Percentiles rank a stretch among this genome's conserved stretches.
phyloP scores from a whole-genome alignment of 2,329 filamentous ascomycete species.

The Scedosporium dehoogii region DNA sequence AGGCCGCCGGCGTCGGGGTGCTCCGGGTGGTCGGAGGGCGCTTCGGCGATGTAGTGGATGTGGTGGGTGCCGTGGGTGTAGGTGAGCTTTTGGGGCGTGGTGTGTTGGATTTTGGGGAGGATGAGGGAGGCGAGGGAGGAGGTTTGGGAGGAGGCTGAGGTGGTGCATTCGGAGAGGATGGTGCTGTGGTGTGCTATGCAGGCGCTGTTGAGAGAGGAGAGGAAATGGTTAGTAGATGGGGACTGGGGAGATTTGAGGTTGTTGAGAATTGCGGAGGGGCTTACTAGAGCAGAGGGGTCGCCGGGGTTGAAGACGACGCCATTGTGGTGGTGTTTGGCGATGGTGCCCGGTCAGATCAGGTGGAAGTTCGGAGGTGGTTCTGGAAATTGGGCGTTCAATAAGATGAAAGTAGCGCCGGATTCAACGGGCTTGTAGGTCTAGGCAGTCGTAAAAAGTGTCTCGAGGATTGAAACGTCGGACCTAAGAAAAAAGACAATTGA shows the following conservation, averaged over 20 bases:
- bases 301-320: conserved; percentile 60
- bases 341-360: not conserved
- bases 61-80: conserved; percentile 87
- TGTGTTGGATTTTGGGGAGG: conserved; percentile 87
- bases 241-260: too few relatives aligned
- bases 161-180: conserved; percentile 87
- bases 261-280: conserved; percentile 17
- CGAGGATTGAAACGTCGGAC: not conserved
- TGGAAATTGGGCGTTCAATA: not conserved
- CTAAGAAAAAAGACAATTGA: not conserved
- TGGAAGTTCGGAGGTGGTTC: not conserved
- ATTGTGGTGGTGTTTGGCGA: conserved; percentile 28
- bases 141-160: conserved; percentile 71
- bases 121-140: conserved; percentile 86
- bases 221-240: not conserved
- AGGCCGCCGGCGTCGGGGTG: conserved; percentile 64
- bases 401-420: not conserved
- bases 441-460: not conserved
- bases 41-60: conserved; percentile 91
- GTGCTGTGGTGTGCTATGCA: conserved; percentile 92
- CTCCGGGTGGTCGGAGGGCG: conserved; percentile 54
- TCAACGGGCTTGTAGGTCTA: not conserved
- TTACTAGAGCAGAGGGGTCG: conserved; percentile 66
- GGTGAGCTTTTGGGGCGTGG: conserved; percentile 73
- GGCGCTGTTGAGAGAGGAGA: conserved; percentile 43